Base-by-base conservation (phyloP, 768 basidiomycete genomes). In the Leccinum uliginosum region DNA sequence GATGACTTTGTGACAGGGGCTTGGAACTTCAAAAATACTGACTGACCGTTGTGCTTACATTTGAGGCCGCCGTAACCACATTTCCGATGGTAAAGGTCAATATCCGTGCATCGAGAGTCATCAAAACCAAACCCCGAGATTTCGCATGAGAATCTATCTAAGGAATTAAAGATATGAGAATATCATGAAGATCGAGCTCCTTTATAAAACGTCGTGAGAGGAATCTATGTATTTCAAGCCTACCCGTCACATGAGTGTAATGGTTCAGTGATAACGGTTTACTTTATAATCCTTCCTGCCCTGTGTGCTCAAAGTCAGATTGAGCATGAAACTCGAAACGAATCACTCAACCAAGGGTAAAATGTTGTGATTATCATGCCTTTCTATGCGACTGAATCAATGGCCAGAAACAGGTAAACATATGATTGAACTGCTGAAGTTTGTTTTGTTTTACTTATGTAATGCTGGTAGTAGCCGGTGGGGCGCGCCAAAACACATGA, bases 401-500 rank as follows among this genome's bases (percentile, higher is more conserved):
- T 21, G 38, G 29, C 15, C 8, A 19, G 27, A 50, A 27, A 2
- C 8, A 57, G 19, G 46, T 48, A 38, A 56, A 40, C 56, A 49
- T 40, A 47, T 48, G 46, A 30, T 44, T 19, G 15, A 27, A 40
- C 38, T 38, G 9, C 2, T 34, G 21, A 12, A n/a, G 49, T 14
- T 14, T 26, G 21, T 19, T 19, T 21, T 26, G 21, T 14, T 19
- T 32, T 32, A n/a, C 52, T 27, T 46, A 38, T 11, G 19, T 14
- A 45, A 15, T 45, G 14, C 30, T 10, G 11, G 29, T 14, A 32
- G 14, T 34, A 30, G 9, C 54, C 61, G 56, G 58, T 23, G 35
- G 26, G 17, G 35, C 32, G 49, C 53, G 47, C 17, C 53, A 55
- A 66, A 67, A 67, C 67, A 67, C 66, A 62, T 69, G 67, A 49